These are phyloP conservation scores for Ceratocystiopsis minuta DNA, from an alignment of 2,329 filamentous ascomycete species.

Conservation along the genomic window DNA sequence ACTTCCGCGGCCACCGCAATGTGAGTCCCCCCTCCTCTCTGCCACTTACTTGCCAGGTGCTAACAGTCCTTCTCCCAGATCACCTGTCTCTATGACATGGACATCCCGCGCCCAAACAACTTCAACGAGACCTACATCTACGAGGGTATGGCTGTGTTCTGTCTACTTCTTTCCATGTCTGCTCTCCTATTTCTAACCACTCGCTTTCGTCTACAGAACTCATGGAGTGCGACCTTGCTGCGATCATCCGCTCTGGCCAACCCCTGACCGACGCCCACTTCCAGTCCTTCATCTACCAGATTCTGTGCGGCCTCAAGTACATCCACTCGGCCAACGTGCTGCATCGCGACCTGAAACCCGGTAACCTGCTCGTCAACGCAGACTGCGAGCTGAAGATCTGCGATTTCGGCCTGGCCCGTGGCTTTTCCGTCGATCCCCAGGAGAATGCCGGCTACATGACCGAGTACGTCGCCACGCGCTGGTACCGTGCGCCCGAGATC, in stretches of 20 bases:
- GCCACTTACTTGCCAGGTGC: neutral
- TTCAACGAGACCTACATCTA: constrained; percentile 99
- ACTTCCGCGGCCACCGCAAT: constrained; percentile 83
- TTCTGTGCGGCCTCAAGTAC: constrained; percentile 95
- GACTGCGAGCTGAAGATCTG: constrained; percentile 99
- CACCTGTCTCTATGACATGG: constrained; percentile 98
- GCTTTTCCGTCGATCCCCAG: constrained; percentile 91
- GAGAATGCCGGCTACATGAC: constrained; percentile 99
- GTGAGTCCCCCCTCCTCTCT: constrained; percentile 29
- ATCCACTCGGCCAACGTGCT: constrained; percentile 97
- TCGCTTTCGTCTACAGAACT: constrained; percentile 43
- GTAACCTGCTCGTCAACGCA: constrained; percentile 92
- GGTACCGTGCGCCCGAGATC: constrained; percentile 90
- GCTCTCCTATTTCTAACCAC: neutral
- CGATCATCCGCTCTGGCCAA: constrained; percentile 93
- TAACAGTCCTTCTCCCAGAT: constrained; percentile 39
- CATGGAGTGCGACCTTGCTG: constrained; percentile 97
- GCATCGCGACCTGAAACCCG: constrained; percentile 91
- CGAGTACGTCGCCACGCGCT: constrained; percentile 94
- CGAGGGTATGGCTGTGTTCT: constrained; percentile 50
- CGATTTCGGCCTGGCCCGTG: constrained; percentile 90
- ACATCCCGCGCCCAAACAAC: constrained; percentile 89
- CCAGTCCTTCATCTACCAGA: constrained; percentile 99
- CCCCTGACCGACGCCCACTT: constrained; percentile 96
- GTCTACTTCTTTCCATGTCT: neutral